These are phyloP conservation scores for Metarhizium brunneum DNA, from an alignment of 2,329 filamentous ascomycete species.

Conservation along the genomic window DNA sequence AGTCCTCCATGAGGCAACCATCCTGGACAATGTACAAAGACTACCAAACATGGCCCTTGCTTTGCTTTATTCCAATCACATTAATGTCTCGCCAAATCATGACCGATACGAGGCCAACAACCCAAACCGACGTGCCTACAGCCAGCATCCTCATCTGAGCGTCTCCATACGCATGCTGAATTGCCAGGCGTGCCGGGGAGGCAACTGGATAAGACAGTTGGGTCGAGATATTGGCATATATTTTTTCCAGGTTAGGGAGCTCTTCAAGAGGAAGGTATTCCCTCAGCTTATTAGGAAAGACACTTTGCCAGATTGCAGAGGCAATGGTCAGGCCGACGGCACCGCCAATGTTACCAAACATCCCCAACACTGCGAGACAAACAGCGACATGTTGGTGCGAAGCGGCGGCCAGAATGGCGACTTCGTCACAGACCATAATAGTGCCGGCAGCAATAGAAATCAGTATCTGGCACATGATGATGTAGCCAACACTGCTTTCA, in stretches of 20 bases:
- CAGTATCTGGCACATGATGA: slow-evolving; percentile 36
- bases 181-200: slow-evolving; percentile 35
- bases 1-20: too few relatives aligned
- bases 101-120: neutral
- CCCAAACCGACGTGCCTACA: slow-evolving; percentile 17
- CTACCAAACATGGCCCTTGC: neutral
- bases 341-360: slow-evolving; percentile 17
- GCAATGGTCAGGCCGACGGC: slow-evolving; percentile 21
- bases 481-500: slow-evolving; percentile 31
- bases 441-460: too few relatives aligned
- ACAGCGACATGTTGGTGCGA: slow-evolving; percentile 25
- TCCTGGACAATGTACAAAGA: neutral
- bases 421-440: too few relatives aligned
- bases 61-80: neutral
- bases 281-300: slow-evolving; percentile 31
- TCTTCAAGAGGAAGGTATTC: slow-evolving; percentile 37
- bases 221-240: slow-evolving; percentile 43
- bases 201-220: slow-evolving; percentile 42
- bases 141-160: slow-evolving; percentile 39
- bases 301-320: slow-evolving; percentile 22
- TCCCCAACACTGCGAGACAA: slow-evolving; percentile 19
- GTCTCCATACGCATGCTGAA: slow-evolving; percentile 49
- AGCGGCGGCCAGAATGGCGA: too few relatives aligned
- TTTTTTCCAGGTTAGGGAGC: slow-evolving; percentile 28
- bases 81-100: neutral